Conservation (phyloP, 495 filamentous ascomycete species). For the Aspergillus nidulans region DNA sequence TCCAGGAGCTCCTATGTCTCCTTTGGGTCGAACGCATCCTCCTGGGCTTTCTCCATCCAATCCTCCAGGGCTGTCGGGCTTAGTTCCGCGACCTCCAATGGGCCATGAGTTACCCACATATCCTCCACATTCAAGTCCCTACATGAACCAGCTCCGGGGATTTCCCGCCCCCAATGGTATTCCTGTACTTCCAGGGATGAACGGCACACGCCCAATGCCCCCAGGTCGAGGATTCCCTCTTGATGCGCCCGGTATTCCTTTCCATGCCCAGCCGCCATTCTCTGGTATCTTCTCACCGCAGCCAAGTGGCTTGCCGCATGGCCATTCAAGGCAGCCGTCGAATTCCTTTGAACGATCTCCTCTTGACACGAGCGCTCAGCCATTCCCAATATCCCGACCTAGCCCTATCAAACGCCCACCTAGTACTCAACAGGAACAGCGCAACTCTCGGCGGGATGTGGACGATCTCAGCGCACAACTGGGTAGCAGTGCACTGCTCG, state of each 20-base stretch:
- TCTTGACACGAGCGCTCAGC: slow-evolving; percentile 37
- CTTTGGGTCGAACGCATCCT: slow-evolving; percentile 48
- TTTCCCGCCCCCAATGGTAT: slow-evolving; percentile 56
- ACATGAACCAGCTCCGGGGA: slow-evolving; percentile 46
- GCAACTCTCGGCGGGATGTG: slow-evolving; percentile 45
- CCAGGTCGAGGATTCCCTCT: slow-evolving; percentile 61
- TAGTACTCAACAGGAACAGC: slow-evolving; percentile 63
- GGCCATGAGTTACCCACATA: slow-evolving; percentile 54
- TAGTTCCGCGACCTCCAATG: slow-evolving; percentile 32
- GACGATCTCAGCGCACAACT: slow-evolving; percentile 78
- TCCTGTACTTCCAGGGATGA: slow-evolving; percentile 55
- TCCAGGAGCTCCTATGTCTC: slow-evolving; percentile 50
- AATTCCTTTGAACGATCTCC: slow-evolving; percentile 52
- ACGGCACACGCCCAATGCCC: slow-evolving; percentile 53
- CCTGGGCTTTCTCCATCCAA: slow-evolving; percentile 48
- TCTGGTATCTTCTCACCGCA: slow-evolving; percentile 31
- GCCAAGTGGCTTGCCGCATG: slow-evolving; percentile 35
- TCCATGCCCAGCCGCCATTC: slow-evolving; percentile 33
- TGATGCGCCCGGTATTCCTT: slow-evolving; percentile 39
- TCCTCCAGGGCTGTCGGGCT: slow-evolving; percentile 55
- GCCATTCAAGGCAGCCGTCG: slow-evolving; percentile 59
- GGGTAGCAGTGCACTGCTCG: slow-evolving; percentile 91
- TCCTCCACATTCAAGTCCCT: slow-evolving; percentile 41
- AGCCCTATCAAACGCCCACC: slow-evolving; percentile 84
- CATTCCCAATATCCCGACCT: slow-evolving; percentile 71